These are phyloP conservation scores for Vinca minor DNA, from an alignment of 257 asterid species.

Conservation along the genomic window DNA sequence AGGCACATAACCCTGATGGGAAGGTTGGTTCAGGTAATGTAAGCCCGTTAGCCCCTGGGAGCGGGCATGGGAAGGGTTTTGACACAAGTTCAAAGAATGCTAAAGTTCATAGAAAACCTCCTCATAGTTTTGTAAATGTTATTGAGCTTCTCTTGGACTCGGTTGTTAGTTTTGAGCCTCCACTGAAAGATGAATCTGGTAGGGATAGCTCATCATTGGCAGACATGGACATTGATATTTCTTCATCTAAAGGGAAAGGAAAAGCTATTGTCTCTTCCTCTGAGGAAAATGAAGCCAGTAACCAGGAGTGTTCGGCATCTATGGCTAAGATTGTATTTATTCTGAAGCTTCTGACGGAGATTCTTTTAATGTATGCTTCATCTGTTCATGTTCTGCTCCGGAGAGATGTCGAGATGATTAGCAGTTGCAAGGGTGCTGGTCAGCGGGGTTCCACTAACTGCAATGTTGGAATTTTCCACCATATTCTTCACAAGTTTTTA, in stretches of 20 bases:
- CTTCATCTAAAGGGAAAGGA: constrained; percentile 73
- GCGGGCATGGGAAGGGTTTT: constrained; percentile 57
- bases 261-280: constrained; percentile 52
- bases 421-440: constrained; percentile 41
- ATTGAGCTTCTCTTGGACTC: constrained; percentile 75
- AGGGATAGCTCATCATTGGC: constrained; percentile 40
- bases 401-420: constrained; percentile 76
- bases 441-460: constrained; percentile 33
- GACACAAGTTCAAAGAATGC: constrained; percentile 54
- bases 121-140: constrained; percentile 67
- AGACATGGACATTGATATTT: constrained; percentile 79
- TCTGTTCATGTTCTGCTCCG: constrained; percentile 69
- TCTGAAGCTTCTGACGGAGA: constrained; percentile 75
- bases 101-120: constrained; percentile 65
- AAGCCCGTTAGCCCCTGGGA: constrained; percentile 32
- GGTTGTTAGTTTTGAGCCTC: constrained; percentile 52
- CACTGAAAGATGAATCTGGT: constrained; percentile 46
- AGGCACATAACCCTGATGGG: constrained; percentile 48
- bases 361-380: constrained; percentile 74
- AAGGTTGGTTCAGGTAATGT: constrained; percentile 37
- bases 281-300: constrained; percentile 44
- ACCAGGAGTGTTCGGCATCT: constrained; percentile 62
- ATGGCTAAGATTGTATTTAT: constrained; percentile 76
- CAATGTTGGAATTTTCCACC: constrained; percentile 65
- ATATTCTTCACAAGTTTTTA: constrained; percentile 60